phyloP scores from a whole-genome alignment of 1,139 yeast genomes.

The Scheffersomyces lignicola region DNA sequence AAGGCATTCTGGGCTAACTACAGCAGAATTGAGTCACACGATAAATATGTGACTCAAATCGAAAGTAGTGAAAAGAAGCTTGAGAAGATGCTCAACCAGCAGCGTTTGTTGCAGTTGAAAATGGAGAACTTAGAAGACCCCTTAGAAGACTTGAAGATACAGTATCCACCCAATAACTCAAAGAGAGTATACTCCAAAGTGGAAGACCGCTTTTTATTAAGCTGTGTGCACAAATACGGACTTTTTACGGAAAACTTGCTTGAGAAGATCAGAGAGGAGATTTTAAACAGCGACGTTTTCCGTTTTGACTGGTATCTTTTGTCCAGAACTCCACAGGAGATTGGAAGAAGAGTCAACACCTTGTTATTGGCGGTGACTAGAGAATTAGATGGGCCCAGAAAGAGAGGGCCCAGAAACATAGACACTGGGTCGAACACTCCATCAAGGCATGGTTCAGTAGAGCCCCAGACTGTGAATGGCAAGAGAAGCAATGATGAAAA shows the following conservation, averaged over 20 bases:
- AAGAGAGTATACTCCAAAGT: conserved; percentile 78
- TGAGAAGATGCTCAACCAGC: conserved; percentile 64
- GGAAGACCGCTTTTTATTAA: conserved; percentile 82
- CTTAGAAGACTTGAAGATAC: conserved; percentile 69
- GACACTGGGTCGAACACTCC: conserved; percentile 24
- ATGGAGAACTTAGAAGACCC: conserved; percentile 68
- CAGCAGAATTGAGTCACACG: conserved; percentile 77
- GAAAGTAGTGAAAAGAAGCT: conserved; percentile 85
- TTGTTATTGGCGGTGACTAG: conserved; percentile 74
- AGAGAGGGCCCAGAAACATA: conserved; percentile 25
- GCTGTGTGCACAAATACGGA: conserved; percentile 76
- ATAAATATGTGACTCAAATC: conserved; percentile 80
- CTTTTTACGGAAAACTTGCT: conserved; percentile 66
- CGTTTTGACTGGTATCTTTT: conserved; percentile 87
- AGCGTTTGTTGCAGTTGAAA: conserved; percentile 62
- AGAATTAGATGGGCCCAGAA: conserved; percentile 71
- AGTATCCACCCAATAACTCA: conserved; percentile 91
- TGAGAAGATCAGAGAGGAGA: conserved; percentile 77
- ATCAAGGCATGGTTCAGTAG: conserved; percentile 36
- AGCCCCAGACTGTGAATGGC: conserved; percentile 21
- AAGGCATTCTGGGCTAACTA: conserved; percentile 75
- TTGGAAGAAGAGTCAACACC: conserved; percentile 80
- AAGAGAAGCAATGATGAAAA: conserved; percentile 12
- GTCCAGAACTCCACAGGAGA: conserved; percentile 81
- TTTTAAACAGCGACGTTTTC: conserved; percentile 70